phyloP scores from a whole-genome alignment of 2,329 filamentous ascomycete genomes.

The Diaporthe helianthi region DNA sequence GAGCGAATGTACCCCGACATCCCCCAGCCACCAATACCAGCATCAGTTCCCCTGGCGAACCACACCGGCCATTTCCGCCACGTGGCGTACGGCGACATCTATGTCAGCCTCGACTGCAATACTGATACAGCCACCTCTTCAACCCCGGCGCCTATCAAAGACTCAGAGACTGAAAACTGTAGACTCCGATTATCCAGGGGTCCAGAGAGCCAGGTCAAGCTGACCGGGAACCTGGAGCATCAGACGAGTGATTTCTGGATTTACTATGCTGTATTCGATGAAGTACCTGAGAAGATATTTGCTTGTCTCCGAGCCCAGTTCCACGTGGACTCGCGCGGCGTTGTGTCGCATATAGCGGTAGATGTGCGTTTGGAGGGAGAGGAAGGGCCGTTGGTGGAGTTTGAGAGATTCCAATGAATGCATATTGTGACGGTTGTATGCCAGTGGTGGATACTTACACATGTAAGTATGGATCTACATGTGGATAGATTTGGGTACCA shows the following conservation, averaged over 20 bases:
- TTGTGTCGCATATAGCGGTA: constrained; percentile 32
- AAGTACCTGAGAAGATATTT: neutral
- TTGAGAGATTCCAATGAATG: constrained; percentile 11
- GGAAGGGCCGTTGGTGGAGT: constrained; percentile 32
- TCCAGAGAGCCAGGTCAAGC: neutral
- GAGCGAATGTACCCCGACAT: constrained; percentile 34
- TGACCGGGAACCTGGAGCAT: constrained; percentile 6
- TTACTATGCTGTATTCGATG: neutral
- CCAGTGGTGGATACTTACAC: too few relatives aligned
- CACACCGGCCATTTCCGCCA: constrained; percentile 33
- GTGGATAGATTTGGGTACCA: neutral
- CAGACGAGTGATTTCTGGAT: constrained; percentile 29
- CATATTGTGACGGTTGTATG: neutral
- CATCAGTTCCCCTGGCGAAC: constrained; percentile 19
- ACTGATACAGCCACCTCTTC: neutral
- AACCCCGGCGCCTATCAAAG: too few relatives aligned
- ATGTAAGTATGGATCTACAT: too few relatives aligned
- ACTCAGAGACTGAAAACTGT: neutral
- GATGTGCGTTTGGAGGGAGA: constrained; percentile 30
- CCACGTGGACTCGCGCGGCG: constrained; percentile 16
- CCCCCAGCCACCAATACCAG: constrained; percentile 30
- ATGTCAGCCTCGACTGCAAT: constrained; percentile 24
- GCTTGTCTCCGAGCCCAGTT: constrained; percentile 28
- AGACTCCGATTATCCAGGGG: neutral
- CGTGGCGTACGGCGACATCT: constrained; percentile 32